These are phyloP conservation scores for Penicillium manginii DNA, from an alignment of 495 filamentous ascomycete species.

Conservation along the genomic window DNA sequence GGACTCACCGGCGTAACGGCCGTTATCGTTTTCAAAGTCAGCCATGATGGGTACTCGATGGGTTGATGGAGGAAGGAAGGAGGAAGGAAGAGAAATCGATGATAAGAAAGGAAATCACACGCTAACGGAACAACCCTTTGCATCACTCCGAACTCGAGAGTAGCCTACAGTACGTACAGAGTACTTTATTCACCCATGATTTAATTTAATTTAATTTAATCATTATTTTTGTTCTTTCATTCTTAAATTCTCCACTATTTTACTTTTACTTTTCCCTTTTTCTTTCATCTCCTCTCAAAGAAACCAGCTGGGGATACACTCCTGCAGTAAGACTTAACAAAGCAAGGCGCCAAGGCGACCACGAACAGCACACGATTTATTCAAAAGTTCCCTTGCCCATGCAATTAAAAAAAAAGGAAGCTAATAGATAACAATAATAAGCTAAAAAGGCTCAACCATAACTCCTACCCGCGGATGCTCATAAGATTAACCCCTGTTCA, in stretches of 20 bases:
- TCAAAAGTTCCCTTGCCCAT: background rate
- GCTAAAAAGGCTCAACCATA: slow-evolving; percentile 4
- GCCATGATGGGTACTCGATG: slow-evolving; percentile 42
- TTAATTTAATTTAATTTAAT: background rate
- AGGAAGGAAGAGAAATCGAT: slow-evolving; percentile 28
- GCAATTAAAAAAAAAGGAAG: slow-evolving; percentile 2
- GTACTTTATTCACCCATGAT: no score
- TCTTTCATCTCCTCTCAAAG: background rate
- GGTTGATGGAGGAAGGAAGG: slow-evolving; percentile 21
- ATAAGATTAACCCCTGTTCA: slow-evolving; percentile 24
- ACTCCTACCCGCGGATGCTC: slow-evolving; percentile 22
- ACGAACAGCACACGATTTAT: background rate
- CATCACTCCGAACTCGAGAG: background rate
- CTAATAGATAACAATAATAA: background rate
- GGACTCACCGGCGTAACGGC: slow-evolving; percentile 81
- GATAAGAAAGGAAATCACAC: slow-evolving; percentile 28
- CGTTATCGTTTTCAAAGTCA: slow-evolving; percentile 85
- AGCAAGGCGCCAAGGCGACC: slow-evolving; percentile 9
- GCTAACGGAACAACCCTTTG: slow-evolving; percentile 27
- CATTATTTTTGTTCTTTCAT: background rate
- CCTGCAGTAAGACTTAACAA: background rate
- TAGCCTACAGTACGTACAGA: no score
- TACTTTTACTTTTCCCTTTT: background rate
- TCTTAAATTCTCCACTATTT: no score
- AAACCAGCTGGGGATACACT: background rate